Evolutionary conservation across 768 basidiomycete species (phyloP).

Genomic region (Suillus variegatus): DNA sequence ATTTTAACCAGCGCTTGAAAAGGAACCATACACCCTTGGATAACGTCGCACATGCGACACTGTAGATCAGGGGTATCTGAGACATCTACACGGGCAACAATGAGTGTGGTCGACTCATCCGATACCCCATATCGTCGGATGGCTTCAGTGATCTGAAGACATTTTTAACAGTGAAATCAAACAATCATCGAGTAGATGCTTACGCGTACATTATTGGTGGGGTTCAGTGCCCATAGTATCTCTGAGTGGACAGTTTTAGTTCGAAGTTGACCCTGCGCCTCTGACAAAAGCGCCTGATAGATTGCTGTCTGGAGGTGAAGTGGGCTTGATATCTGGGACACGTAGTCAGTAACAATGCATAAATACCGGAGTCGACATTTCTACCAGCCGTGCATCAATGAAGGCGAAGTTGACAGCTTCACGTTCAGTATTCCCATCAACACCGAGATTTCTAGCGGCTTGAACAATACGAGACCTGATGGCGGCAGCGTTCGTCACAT

Average conservation of each 20-base stretch:
- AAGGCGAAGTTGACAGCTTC: slow-evolving; percentile 89
- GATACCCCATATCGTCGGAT: slow-evolving; percentile 86
- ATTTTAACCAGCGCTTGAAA: slow-evolving; percentile 44
- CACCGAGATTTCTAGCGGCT: slow-evolving; percentile 62
- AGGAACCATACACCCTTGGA: slow-evolving; percentile 57
- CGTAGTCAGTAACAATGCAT: slow-evolving; percentile 12
- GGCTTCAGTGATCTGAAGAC: slow-evolving; percentile 78
- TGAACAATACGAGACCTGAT: slow-evolving; percentile 69
- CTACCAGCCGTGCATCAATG: slow-evolving; percentile 80
- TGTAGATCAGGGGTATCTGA: slow-evolving; percentile 44
- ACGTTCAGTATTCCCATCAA: slow-evolving; percentile 66
- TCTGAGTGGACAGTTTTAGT: slow-evolving; percentile 93
- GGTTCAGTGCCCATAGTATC: slow-evolving; percentile 83
- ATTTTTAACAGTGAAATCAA: background rate
- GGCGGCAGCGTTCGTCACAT: slow-evolving; percentile 61
- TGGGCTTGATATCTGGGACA: slow-evolving; percentile 71
- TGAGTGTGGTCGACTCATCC: slow-evolving; percentile 57
- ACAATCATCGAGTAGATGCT: background rate
- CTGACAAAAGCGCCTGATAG: slow-evolving; percentile 76
- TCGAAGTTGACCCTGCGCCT: slow-evolving; percentile 56
- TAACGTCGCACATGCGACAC: slow-evolving; percentile 53
- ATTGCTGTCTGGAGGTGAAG: slow-evolving; percentile 85
- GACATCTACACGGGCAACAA: slow-evolving; percentile 69
- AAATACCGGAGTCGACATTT: slow-evolving; percentile 29
- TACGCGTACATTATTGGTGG: slow-evolving; percentile 74